Evolutionary conservation across 2,329 filamentous ascomycete species (phyloP).

Genomic region (Neocucurbitaria cava): DNA sequence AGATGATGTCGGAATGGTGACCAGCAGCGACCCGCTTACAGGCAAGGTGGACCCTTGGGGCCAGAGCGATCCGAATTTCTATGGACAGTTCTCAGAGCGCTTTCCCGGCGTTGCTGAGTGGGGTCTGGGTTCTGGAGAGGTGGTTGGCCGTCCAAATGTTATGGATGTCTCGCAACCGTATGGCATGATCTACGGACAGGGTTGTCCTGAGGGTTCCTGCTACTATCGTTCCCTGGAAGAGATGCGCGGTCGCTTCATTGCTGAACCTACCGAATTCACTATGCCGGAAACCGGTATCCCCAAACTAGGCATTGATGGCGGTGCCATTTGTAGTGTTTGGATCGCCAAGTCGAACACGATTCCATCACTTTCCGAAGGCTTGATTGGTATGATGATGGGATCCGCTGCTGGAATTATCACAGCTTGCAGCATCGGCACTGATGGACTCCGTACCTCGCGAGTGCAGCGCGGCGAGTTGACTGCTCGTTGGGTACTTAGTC

Average conservation of each 20-base stretch:
- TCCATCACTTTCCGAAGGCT: conserved; percentile 73
- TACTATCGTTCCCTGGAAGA: conserved; percentile 80
- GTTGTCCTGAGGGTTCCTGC: conserved; percentile 79
- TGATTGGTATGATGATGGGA: conserved; percentile 82
- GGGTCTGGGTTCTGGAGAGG: conserved; percentile 77
- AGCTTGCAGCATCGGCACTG: conserved; percentile 76
- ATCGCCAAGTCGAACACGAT: conserved; percentile 82
- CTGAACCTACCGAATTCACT: conserved; percentile 65
- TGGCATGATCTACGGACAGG: conserved; percentile 85
- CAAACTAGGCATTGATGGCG: conserved; percentile 70
- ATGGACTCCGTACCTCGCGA: conserved; percentile 65
- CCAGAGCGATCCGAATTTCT: conserved; percentile 74
- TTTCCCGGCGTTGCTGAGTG: conserved; percentile 76
- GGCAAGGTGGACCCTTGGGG: conserved; percentile 85
- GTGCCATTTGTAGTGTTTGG: conserved; percentile 83
- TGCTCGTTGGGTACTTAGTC: conserved; percentile 87
- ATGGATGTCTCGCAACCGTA: conserved; percentile 91
- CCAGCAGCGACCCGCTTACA: conserved; percentile 77
- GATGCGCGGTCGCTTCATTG: conserved; percentile 77
- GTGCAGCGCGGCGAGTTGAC: conserved; percentile 78
- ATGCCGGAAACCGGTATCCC: conserved; percentile 77
- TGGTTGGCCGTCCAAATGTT: conserved; percentile 78
- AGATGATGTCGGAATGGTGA: conserved; percentile 78
- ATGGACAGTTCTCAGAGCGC: conserved; percentile 79
- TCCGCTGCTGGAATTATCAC: conserved; percentile 85